Base-by-base conservation (phyloP, 495 filamentous ascomycete genomes). In the Daldinia decipiens region DNA sequence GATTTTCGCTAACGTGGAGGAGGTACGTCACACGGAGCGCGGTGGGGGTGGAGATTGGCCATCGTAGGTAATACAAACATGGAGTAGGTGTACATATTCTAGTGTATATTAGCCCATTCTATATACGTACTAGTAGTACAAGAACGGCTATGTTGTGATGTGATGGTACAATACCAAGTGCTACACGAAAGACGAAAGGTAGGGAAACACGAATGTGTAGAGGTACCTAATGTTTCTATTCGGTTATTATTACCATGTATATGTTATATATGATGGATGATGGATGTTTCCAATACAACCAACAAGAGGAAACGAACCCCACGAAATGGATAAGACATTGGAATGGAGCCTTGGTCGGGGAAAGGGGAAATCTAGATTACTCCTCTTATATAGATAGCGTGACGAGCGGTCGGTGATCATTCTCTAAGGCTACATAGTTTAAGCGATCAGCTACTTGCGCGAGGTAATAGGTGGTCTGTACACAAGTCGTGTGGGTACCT, bases 1-100 rank as follows among this genome's bases (percentile, higher is more conserved):
- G 43, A 12, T 51, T 24, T 17, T 65, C 43, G 27, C 40, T 21
- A 64, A 54, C 69, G 55, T 68, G 64, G 59, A 40, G 64, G n/a
- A 32, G 60, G 17, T 57, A 58, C 50, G 70, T 68, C 65, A 72
- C 65, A 72, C 60, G 34, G 51, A 47, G 56, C 43, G 63, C 32
- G 64, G 70, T 56, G 70, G 70, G 70, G 70, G 70, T 68, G 70
- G 70, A 62, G 70, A 68, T 68, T 68, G 51, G 9, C 6, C 64
- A 59, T 51, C 36, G 59, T 67, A 38, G 47, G 59, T 67, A 38
- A 54, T 45, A 63, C 63, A 63, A 6, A 38, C 31, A 21, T 52
- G 38, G 50, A 17, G 31, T 47, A 61, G 45, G 21, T n/a, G n/a
- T n/a, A n/a, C n/a, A n/a, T n/a, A n/a, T n/a, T n/a, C n/a, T n/a